These are phyloP conservation scores for Vaccinium darrowii DNA, from an alignment of 148 eudicot species.

Conservation along the genomic window DNA sequence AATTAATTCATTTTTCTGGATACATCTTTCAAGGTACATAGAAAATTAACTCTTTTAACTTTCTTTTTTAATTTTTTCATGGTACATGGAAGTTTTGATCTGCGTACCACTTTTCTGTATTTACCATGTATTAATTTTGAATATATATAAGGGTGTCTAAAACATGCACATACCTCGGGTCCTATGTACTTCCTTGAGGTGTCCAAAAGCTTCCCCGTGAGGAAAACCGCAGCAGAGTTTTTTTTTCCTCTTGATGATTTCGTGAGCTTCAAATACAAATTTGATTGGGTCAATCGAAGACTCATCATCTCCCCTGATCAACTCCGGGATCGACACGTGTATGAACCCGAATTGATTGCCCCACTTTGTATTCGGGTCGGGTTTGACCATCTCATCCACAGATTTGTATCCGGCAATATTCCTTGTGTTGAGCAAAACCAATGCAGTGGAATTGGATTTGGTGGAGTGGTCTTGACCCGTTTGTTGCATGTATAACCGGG, in stretches of 20 bases:
- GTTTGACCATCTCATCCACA: conserved; percentile 61
- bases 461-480: conserved; percentile 19
- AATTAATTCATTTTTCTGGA: no score
- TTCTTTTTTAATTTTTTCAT: no score
- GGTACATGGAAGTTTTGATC: no score
- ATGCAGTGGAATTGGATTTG: conserved; percentile 54
- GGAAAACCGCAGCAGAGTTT: conserved; percentile 62
- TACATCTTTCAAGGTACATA: no score
- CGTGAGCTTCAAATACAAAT: conserved; percentile 46
- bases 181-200: conserved; percentile 51
- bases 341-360: conserved; percentile 85
- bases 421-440: conserved; percentile 83
- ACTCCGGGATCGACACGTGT: conserved; percentile 55
- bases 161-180: conserved; percentile 55
- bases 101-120: no score
- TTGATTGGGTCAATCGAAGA: conserved; percentile 36
- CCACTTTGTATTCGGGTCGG: conserved; percentile 47
- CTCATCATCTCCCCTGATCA: conserved; percentile 12
- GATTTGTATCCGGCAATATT: conserved; percentile 62
- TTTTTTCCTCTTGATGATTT: conserved; percentile 53
- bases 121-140: no score
- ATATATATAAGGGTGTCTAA: no score
- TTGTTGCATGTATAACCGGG: conserved; percentile 65
- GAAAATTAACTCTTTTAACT: no score
- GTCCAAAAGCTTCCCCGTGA: conserved; percentile 70